Evolutionary conservation across 2,329 filamentous ascomycete genomes (phyloP).

Genomic region (Monilinia laxa): DNA sequence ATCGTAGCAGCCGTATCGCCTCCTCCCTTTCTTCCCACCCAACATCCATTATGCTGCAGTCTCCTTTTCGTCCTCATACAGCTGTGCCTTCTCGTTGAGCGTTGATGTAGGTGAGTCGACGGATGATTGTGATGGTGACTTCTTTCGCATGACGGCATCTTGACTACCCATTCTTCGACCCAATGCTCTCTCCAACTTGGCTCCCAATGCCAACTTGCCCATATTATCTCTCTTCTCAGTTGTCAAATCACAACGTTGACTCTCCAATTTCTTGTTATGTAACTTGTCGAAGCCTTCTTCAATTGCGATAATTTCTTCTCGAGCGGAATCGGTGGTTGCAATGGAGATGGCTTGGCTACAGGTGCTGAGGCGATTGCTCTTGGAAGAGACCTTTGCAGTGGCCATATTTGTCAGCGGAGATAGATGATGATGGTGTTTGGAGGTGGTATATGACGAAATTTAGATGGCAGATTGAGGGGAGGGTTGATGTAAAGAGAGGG

Average conservation of each 20-base stretch:
- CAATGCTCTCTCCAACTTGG: slow-evolving; percentile 71
- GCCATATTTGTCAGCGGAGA: slow-evolving; percentile 38
- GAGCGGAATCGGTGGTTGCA: slow-evolving; percentile 39
- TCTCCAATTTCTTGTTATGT: slow-evolving; percentile 65
- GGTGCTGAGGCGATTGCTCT: slow-evolving; percentile 50
- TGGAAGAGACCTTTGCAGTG: slow-evolving; percentile 50
- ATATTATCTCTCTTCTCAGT: slow-evolving; percentile 66
- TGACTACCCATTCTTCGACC: slow-evolving; percentile 68
- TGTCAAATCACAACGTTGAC: slow-evolving; percentile 65
- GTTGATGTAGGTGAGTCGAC: slow-evolving; percentile 7
- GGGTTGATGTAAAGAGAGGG: slow-evolving; percentile 17
- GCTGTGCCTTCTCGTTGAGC: slow-evolving; percentile 8
- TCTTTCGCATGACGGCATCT: slow-evolving; percentile 62
- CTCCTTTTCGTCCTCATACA: slow-evolving; percentile 11
- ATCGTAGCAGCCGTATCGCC: slow-evolving; percentile 14
- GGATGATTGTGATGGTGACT: slow-evolving; percentile 12
- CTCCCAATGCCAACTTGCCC: slow-evolving; percentile 68
- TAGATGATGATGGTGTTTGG: slow-evolving; percentile 4
- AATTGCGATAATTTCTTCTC: slow-evolving; percentile 57
- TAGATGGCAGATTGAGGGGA: slow-evolving; percentile 12
- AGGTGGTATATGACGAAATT: slow-evolving; percentile 10
- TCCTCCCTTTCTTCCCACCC: not conserved
- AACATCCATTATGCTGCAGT: not conserved
- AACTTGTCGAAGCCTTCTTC: slow-evolving; percentile 65
- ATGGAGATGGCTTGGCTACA: slow-evolving; percentile 48